Percentiles rank a stretch among this genome's conserved stretches.
Evolutionary conservation across 352 stramenopile genomes (phyloP).

Genomic region (Thalassiosira livingstoniorum): DNA sequence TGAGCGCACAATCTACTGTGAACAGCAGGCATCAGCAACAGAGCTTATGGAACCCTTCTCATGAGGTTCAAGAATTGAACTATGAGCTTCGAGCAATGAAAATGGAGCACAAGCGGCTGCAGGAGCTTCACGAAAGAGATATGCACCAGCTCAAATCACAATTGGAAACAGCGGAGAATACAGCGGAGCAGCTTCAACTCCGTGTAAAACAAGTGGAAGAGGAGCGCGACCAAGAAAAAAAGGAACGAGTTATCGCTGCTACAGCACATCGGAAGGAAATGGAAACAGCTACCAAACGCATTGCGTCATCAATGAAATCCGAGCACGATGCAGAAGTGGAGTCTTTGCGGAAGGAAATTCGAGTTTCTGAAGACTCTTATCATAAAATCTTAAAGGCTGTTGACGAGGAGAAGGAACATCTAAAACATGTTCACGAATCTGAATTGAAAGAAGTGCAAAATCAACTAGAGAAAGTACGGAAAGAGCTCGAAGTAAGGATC

Average conservation of each 20-base stretch:
- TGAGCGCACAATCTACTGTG: too few species aligned
- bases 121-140: conserved; percentile 12
- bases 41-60: too few species aligned
- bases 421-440: conserved; percentile 27
- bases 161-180: not conserved
- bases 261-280: conserved; percentile 38
- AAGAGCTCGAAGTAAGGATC: conserved; percentile 20
- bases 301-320: not conserved
- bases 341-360: conserved; percentile 21
- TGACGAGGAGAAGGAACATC: conserved; percentile 56
- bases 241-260: conserved; percentile 34
- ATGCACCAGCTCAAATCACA: not conserved
- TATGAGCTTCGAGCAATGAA: too few species aligned
- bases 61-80: too few species aligned
- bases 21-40: too few species aligned
- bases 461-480: conserved; percentile 25
- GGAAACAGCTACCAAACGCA: conserved; percentile 1
- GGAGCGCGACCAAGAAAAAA: conserved; percentile 51
- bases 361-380: conserved; percentile 48
- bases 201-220: conserved; percentile 38
- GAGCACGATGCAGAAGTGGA: conserved; percentile 7
- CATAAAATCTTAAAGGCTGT: conserved; percentile 49
- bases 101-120: not conserved
- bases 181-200: conserved; percentile 4
- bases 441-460: conserved; percentile 32